Base-by-base conservation (phyloP, 306 rosid species). In the Clitoria ternatea region DNA sequence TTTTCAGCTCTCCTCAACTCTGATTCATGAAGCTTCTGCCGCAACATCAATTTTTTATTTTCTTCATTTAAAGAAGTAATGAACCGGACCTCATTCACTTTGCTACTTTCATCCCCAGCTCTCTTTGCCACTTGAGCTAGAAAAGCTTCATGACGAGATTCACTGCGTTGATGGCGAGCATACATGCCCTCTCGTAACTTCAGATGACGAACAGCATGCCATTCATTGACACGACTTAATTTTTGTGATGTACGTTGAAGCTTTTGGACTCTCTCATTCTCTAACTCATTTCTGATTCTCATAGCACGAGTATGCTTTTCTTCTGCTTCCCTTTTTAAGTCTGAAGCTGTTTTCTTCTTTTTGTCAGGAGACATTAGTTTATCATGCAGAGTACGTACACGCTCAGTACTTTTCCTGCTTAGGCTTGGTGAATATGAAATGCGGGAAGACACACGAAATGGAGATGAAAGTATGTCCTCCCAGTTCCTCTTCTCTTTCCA, bases 91-190 rank as follows among this genome's bases (percentile, higher is more conserved):
- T 94, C 98, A 18, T 94, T 94, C 22, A 94, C 98, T 85, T 94
- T 94, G 82, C 97, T 94, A 82, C 96, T 94, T 78, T 94, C 98
- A 75, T 94, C 97, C 27, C 98, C 97, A 84, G 98, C 98, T 89
- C 98, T 94, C 86, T 81, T 94, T 29, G 48, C 97, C 77, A 91
- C 97, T 89, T 91, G 98, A 81, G 98, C 98, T 74, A 94, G 84
- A 85, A 76, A 89, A 48, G 98, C 98, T 84, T 94, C 98, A 73
- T 94, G 98, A 27, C 97, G 96, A 81, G 98, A 89, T 71, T 85
- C 98, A 77, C 96, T 83, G 30, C 92, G 94, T 80, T 91, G 98
- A 66, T 94, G 98, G 30, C 98, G 98, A 53, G 98, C 97, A 89
- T 85, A 70, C 96, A 94, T 90, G 74, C 92, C 98, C 82, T 94